phyloP scores from a whole-genome alignment of 305 asterid genomes.

The Coffea humblotiana region DNA sequence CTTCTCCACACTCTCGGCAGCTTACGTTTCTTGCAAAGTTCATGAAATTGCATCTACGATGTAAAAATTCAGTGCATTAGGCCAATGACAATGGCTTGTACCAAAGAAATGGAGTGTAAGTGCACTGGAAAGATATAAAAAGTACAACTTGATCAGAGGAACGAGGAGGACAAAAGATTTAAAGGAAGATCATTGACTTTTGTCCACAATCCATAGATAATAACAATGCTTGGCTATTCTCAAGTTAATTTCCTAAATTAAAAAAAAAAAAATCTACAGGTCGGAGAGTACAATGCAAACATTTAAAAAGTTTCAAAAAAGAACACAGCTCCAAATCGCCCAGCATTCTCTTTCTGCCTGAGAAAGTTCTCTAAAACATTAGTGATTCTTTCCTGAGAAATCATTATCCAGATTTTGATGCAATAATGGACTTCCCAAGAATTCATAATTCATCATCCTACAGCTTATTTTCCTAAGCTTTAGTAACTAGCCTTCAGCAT shows the following conservation, averaged over 20 bases:
- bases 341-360: background rate
- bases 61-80: background rate
- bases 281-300: background rate
- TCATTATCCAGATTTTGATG: background rate
- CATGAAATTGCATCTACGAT: constrained; percentile 31
- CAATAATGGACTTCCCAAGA: background rate
- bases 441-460: background rate
- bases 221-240: background rate
- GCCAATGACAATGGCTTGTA: background rate
- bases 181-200: background rate
- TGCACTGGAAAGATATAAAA: background rate
- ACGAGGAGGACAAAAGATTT: background rate
- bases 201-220: background rate
- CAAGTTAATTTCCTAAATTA: background rate
- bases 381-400: background rate
- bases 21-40: constrained; percentile 23
- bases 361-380: background rate
- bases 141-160: background rate
- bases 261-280: background rate
- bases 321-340: background rate
- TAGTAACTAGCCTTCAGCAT: background rate
- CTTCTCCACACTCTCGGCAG: constrained; percentile 34
- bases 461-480: background rate
- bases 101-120: background rate
- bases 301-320: background rate